Conservation (phyloP, 129 eudicot genomes). For the Centella asiatica region DNA sequence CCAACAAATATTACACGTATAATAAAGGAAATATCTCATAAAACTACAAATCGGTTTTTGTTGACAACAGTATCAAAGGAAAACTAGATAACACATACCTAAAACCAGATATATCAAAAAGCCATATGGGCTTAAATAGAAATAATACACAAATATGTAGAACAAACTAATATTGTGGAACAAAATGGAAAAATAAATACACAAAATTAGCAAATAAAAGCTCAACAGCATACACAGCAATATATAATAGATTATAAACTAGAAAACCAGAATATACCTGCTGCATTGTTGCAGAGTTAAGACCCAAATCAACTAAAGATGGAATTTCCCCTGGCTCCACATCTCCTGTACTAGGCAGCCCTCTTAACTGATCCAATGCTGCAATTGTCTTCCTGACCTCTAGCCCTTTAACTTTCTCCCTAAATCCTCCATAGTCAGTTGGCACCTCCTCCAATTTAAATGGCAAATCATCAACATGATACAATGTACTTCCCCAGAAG, state of each 20-base stretch:
- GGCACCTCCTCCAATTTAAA: constrained; percentile 79
- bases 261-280: constrained; percentile 43
- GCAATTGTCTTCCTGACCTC: constrained; percentile 70
- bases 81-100: too few species aligned
- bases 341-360: constrained; percentile 66
- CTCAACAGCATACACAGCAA: not conserved
- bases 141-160: too few species aligned
- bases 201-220: too few species aligned
- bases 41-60: too few species aligned
- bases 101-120: too few species aligned
- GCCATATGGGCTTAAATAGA: too few species aligned
- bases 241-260: not conserved
- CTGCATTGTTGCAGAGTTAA: constrained; percentile 57
- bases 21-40: too few species aligned
- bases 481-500: constrained; percentile 95
- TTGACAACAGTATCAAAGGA: not conserved
- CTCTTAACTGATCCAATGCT: constrained; percentile 72
- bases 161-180: too few species aligned
- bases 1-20: too few species aligned
- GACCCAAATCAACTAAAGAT: constrained; percentile 78
- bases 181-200: too few species aligned
- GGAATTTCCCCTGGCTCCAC: constrained; percentile 89
- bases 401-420: constrained; percentile 79
- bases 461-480: constrained; percentile 90
- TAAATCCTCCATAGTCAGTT: constrained; percentile 82